Evolutionary conservation across 805 yeast species (phyloP).

Genomic region (Jamesozyma hellenica): DNA sequence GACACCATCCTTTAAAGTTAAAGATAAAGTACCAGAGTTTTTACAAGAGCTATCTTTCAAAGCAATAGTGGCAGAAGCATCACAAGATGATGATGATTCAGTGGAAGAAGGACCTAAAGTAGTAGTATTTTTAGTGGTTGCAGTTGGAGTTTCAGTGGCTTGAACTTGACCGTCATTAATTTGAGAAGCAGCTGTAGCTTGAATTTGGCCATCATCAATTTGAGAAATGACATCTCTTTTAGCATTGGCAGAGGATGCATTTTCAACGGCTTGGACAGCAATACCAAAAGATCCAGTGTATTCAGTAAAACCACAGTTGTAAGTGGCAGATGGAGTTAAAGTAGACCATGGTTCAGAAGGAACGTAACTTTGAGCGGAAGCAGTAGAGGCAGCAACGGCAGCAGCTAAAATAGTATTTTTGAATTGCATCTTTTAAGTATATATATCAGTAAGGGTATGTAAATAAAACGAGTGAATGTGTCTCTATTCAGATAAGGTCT

Average conservation of each 20-base stretch:
- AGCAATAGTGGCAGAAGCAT: conserved; percentile 18
- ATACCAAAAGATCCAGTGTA: conserved; percentile 55
- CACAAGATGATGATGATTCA: conserved; percentile 9
- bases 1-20: conserved; percentile 39
- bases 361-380: conserved; percentile 45
- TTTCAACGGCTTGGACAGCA: conserved; percentile 46
- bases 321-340: conserved; percentile 51
- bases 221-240: conserved; percentile 35
- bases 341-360: conserved; percentile 62
- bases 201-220: conserved; percentile 40
- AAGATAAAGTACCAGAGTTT: conserved; percentile 36
- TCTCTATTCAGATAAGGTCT: not conserved
- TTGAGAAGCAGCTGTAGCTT: conserved; percentile 28
- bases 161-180: conserved; percentile 11
- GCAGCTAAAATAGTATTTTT: conserved; percentile 15
- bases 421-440: conserved; percentile 13
- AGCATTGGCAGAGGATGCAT: conserved; percentile 30
- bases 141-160: conserved; percentile 33
- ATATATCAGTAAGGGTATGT: not conserved
- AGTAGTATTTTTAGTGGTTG: conserved; percentile 14
- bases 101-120: conserved; percentile 16
- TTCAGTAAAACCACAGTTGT: conserved; percentile 47
- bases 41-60: conserved; percentile 28
- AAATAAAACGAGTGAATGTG: not conserved
- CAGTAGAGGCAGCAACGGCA: conserved; percentile 36